These are phyloP conservation scores for Zygoascus flipseniorum DNA, from an alignment of 805 yeast species.

Conservation along the genomic window DNA sequence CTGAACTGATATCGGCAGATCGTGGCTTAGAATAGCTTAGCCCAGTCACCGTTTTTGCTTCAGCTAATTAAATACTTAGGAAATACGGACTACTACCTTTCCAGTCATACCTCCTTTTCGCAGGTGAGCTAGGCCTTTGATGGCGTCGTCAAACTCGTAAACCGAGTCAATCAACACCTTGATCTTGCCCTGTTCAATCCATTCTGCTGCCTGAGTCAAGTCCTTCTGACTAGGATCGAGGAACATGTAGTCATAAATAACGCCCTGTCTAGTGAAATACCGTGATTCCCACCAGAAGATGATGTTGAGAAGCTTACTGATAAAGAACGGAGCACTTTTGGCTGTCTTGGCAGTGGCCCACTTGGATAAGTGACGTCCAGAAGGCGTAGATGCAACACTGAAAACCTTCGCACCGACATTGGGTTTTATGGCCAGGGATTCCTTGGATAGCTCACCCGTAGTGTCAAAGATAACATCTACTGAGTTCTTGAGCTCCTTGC, in stretches of 20 bases:
- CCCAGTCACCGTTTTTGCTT: no score
- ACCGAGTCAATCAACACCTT: slow-evolving; percentile 11
- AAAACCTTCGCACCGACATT: slow-evolving; percentile 10
- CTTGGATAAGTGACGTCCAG: slow-evolving; percentile 3
- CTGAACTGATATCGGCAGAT: no score
- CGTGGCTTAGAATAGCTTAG: no score
- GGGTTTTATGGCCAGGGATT: slow-evolving; percentile 8
- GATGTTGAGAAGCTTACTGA: slow-evolving; percentile 1
- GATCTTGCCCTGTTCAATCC: slow-evolving; percentile 13
- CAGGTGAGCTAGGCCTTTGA: slow-evolving; percentile 7
- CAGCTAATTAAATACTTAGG: neutral
- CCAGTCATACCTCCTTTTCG: slow-evolving; percentile 14
- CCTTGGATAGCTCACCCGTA: slow-evolving; percentile 9
- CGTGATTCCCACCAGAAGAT: neutral
- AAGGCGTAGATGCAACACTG: slow-evolving; percentile 5
- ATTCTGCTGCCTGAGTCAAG: slow-evolving; percentile 6
- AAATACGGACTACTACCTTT: slow-evolving; percentile 11
- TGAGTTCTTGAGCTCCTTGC: slow-evolving; percentile 8
- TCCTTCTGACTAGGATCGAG: slow-evolving; percentile 2
- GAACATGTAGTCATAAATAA: slow-evolving; percentile 5
- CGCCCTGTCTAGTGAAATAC: slow-evolving; percentile 6
- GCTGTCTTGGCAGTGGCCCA: neutral
- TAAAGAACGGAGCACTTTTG: neutral
- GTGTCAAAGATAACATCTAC: slow-evolving; percentile 18
- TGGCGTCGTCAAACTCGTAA: slow-evolving; percentile 9